A percentile compares a stretch with the other conserved stretches of the same genome.
These are phyloP conservation scores for Naegleria fowleri DNA, from an alignment of 208 protist genomes.

Conservation along the genomic window DNA sequence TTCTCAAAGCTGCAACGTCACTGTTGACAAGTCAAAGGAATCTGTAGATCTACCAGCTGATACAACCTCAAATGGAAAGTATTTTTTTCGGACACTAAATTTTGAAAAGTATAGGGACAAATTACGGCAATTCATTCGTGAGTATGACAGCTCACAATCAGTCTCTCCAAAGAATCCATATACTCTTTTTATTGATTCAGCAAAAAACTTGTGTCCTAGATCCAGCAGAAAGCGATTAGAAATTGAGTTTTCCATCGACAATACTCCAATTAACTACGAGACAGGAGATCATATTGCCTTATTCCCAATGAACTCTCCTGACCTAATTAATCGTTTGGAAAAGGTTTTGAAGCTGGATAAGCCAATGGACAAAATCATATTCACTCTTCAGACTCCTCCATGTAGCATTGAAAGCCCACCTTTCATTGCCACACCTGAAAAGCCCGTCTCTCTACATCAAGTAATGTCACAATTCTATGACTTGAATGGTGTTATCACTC, in stretches of 20 bases:
- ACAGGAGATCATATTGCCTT: conserved; percentile 33
- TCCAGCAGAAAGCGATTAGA: not conserved
- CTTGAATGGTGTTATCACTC: not conserved
- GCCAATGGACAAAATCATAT: not conserved
- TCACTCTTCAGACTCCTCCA: not conserved
- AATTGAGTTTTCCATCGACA: not conserved
- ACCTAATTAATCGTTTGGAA: conserved; percentile 8
- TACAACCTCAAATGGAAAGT: not conserved
- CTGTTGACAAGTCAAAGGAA: not conserved
- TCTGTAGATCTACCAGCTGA: not conserved
- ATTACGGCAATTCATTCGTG: conserved; percentile 2
- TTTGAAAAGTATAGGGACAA: not conserved
- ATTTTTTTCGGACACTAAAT: conserved; percentile 19
- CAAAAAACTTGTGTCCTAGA: conserved; percentile 25
- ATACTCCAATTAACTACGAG: conserved; percentile 17
- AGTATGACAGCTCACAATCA: not conserved
- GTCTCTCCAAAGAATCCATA: not conserved
- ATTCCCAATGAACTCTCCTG: conserved; percentile 24
- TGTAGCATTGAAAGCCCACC: not conserved
- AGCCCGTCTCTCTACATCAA: not conserved
- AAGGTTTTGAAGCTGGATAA: not conserved
- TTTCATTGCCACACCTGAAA: not conserved
- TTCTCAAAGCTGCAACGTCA: not conserved
- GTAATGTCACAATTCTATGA: not conserved
- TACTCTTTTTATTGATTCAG: not conserved